Evolutionary conservation across 83 land plant genomes (phyloP).

Genomic region (Picea abies): DNA sequence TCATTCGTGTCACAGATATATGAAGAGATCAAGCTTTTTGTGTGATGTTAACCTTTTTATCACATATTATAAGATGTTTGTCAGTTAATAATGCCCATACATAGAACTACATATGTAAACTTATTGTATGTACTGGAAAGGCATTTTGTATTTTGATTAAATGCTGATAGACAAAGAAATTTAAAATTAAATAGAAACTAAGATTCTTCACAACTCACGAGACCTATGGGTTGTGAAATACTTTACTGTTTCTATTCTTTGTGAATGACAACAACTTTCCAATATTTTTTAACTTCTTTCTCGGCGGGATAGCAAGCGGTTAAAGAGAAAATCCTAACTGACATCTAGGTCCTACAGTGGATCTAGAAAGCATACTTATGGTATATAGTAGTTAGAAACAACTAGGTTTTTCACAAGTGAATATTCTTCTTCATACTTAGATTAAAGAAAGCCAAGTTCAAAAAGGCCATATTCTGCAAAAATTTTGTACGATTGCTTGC

Average conservation of each 20-base stretch:
- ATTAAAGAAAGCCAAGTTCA: too few species aligned
- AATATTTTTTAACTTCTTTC: too few species aligned
- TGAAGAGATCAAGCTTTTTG: neutral
- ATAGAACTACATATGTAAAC: neutral
- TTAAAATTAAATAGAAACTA: too few species aligned
- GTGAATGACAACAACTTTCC: too few species aligned
- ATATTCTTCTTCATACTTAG: too few species aligned
- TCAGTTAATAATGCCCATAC: neutral
- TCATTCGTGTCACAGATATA: neutral
- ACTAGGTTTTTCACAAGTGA: too few species aligned
- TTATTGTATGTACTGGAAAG: neutral
- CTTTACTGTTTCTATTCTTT: neutral
- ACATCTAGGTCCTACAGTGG: neutral
- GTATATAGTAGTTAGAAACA: neutral
- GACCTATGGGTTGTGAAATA: neutral
- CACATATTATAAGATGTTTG: neutral
- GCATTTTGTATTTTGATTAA: neutral
- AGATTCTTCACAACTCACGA: too few species aligned
- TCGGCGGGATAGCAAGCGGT: too few species aligned
- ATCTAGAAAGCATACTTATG: neutral
- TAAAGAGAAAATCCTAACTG: neutral
- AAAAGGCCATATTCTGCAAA: too few species aligned
- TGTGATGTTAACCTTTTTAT: neutral
- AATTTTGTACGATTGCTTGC: too few species aligned
- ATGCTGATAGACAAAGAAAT: too few species aligned